A percentile compares a stretch with the other conserved stretches of the same genome.
These are phyloP conservation scores for Nakaseomyces nivariensis DNA, from an alignment of 1,139 yeast genomes.

Conservation along the genomic window DNA sequence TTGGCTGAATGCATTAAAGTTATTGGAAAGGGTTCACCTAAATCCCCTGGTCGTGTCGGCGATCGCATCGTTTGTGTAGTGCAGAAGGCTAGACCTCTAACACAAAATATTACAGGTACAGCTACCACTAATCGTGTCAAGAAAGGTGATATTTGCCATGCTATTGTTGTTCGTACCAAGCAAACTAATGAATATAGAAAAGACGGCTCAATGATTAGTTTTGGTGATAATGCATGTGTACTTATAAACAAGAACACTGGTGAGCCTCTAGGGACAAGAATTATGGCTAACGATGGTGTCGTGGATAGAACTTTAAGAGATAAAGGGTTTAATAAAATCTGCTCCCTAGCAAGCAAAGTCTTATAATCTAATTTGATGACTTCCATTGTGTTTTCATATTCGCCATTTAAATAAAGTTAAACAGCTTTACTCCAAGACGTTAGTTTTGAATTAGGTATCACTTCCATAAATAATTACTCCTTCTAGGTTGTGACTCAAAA, in stretches of 20 bases:
- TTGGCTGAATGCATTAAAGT: constrained; percentile 95
- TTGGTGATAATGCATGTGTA: constrained; percentile 97
- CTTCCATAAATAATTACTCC: too few species aligned
- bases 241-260: constrained; percentile 76
- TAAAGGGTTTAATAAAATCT: constrained; percentile 75
- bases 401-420: not conserved
- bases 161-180: constrained; percentile 88
- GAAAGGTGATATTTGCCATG: constrained; percentile 93
- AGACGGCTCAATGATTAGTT: constrained; percentile 79
- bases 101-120: constrained; percentile 54
- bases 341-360: constrained; percentile 56
- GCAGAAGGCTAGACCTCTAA: constrained; percentile 75
- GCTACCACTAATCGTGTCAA: constrained; percentile 72
- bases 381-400: not conserved
- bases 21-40: constrained; percentile 73
- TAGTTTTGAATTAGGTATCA: too few species aligned
- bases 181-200: constrained; percentile 66
- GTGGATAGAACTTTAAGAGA: constrained; percentile 89
- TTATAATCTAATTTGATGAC: constrained; percentile 10
- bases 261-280: constrained; percentile 93
- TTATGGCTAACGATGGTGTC: constrained; percentile 52
- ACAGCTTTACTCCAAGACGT: too few species aligned
- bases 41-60: constrained; percentile 73
- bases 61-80: constrained; percentile 93
- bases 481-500: not conserved